Base-by-base conservation (phyloP, 2,329 filamentous ascomycete genomes). In the Xylaria digitata region DNA sequence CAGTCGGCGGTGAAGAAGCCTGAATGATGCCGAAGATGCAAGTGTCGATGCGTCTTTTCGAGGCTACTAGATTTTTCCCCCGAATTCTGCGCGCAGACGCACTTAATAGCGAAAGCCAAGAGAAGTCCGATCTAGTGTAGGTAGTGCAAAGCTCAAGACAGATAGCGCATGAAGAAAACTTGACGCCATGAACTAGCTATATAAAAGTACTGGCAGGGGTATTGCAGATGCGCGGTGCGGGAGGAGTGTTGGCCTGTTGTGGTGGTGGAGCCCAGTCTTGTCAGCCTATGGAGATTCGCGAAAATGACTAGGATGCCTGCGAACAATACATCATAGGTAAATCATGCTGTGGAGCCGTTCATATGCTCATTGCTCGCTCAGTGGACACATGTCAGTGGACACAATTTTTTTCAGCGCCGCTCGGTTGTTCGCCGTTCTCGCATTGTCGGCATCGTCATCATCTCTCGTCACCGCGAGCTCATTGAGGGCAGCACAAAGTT, bases 251-350 rank as follows among this genome's bases (percentile, higher is more conserved):
- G 62, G 19, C 46, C 13, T 43, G 34, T 13, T 45, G 42, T 21
- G 13, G 45, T n/a, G 40, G 13, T 48, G 56, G 55, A 42, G 48
- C 7, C 60, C 34, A 57, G 15, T 5, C 8, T 37, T 13, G 1
- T 11, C 30, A 52, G 26, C 66, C 62, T 60, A 68, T 68, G 48
- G 57, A 58, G 26, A 32, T 3, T 19, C 19, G 9, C 21, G 26
- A 45, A 45, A 43, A 30, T 37, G 42, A 60, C 58, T 13, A 9
- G 63, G 66, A 54, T 69, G 2, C 30, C 50, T 15, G 54, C 48
- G n/a, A 49, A 46, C 50, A 68, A 61, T 46, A 71, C 74, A 76
- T 76, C 73, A 75, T 75, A 72, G 70, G 69, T 68, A 69, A 64
- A 68, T 74, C 71, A 72, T 71, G 60, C 57, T 63, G 67, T 62